A percentile compares a stretch with the other conserved stretches of the same genome.
These are phyloP conservation scores for Lachnellula subtilissima DNA, from an alignment of 2,329 filamentous ascomycete genomes.

Conservation along the genomic window DNA sequence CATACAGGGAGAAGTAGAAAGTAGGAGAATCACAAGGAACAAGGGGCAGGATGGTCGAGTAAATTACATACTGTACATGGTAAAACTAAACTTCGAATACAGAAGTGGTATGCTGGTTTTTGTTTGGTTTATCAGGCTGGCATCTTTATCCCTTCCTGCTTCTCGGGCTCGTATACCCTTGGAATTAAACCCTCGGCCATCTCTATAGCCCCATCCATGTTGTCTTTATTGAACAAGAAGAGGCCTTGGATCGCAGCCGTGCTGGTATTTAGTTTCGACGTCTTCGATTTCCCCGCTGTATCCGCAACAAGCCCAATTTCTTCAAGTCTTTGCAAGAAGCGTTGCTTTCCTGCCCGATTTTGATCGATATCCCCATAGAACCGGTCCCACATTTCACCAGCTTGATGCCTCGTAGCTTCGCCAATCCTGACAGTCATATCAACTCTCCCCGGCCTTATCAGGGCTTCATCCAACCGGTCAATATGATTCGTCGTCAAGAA, in stretches of 20 bases:
- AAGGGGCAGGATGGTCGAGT: too few species aligned
- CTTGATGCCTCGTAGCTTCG: slow-evolving; percentile 81
- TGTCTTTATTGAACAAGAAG: slow-evolving; percentile 91
- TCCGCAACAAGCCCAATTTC: slow-evolving; percentile 66
- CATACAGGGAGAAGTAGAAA: too few species aligned
- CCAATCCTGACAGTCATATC: slow-evolving; percentile 91
- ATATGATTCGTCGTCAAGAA: slow-evolving; percentile 96
- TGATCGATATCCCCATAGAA: slow-evolving; percentile 84
- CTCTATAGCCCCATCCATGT: slow-evolving; percentile 78
- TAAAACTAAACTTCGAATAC: too few species aligned
- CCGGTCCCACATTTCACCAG: slow-evolving; percentile 82
- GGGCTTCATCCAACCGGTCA: slow-evolving; percentile 75
- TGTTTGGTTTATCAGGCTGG: slow-evolving; percentile 4
- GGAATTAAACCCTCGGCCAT: slow-evolving; percentile 68
- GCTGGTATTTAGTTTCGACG: slow-evolving; percentile 52
- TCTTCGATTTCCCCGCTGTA: slow-evolving; percentile 21
- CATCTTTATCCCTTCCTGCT: slow-evolving; percentile 10
- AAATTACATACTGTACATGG: too few species aligned
- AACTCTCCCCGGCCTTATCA: slow-evolving; percentile 86
- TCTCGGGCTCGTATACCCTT: slow-evolving; percentile 46
- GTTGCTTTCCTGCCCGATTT: slow-evolving; percentile 54
- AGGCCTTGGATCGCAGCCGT: slow-evolving; percentile 90
- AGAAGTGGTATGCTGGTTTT: too few species aligned
- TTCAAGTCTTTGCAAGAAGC: slow-evolving; percentile 67
- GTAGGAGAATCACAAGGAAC: too few species aligned